Conservation (phyloP, 2,329 filamentous ascomycete genomes). For the Raffaelea albimanens region DNA sequence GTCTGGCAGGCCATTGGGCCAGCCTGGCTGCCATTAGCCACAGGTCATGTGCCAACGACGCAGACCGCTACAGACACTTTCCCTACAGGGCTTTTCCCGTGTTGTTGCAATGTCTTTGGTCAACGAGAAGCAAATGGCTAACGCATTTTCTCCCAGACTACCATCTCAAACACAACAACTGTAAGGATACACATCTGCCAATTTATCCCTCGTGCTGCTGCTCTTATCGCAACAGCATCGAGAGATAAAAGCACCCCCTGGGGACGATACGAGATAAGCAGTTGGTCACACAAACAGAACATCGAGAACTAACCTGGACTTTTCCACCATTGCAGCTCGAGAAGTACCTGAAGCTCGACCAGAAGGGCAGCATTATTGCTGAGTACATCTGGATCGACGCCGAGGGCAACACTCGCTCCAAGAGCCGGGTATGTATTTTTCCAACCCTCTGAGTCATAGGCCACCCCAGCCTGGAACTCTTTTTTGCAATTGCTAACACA, state of each 20-base stretch:
- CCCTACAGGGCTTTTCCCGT: too few species aligned
- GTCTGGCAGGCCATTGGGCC: too few species aligned
- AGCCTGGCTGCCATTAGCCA: too few species aligned
- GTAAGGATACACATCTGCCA: slow-evolving; percentile 4
- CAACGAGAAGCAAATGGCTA: not conserved
- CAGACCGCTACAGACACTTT: too few species aligned
- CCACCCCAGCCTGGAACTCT: not conserved
- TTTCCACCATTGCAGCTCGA: slow-evolving; percentile 49
- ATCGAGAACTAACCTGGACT: too few species aligned
- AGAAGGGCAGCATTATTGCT: slow-evolving; percentile 80
- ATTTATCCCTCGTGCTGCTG: not conserved
- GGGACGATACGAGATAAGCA: not conserved
- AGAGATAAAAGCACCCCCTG: not conserved
- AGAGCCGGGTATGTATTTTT: slow-evolving; percentile 72
- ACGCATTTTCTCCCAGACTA: not conserved
- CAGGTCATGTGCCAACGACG: too few species aligned
- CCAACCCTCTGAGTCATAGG: slow-evolving; percentile 3
- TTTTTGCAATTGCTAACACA: too few species aligned
- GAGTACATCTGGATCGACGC: slow-evolving; percentile 68
- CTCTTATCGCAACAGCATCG: too few species aligned
- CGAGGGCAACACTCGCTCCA: slow-evolving; percentile 75
- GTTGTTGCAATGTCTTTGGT: not conserved
- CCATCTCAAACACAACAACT: slow-evolving; percentile 7
- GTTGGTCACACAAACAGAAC: not conserved
- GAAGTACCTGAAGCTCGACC: slow-evolving; percentile 86